Evolutionary conservation across 768 basidiomycete species (phyloP).

Genomic region (Suillus luteus): DNA sequence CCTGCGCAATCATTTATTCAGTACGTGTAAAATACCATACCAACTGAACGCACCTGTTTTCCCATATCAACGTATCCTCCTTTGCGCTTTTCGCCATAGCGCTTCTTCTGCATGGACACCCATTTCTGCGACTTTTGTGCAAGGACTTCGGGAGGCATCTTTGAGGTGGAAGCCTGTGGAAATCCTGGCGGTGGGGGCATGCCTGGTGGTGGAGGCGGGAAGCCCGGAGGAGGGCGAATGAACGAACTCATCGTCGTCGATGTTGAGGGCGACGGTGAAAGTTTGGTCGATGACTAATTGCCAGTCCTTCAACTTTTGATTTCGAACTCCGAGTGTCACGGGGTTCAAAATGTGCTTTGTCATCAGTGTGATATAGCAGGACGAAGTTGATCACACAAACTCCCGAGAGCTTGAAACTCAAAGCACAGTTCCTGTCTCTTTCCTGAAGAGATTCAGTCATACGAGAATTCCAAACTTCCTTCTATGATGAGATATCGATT

Average conservation of each 20-base stretch:
- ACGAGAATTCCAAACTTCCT: no score
- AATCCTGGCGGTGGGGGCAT: conserved; percentile 40
- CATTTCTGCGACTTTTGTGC: conserved; percentile 95
- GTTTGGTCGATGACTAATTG: conserved; percentile 29
- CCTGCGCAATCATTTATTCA: conserved; percentile 45
- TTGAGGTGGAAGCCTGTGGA: conserved; percentile 38
- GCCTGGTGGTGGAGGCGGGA: conserved; percentile 42
- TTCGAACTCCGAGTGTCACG: conserved; percentile 28
- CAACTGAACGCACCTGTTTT: conserved; percentile 68
- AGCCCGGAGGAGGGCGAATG: conserved; percentile 35
- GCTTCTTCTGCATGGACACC: conserved; percentile 89
- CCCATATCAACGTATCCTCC: conserved; percentile 91
- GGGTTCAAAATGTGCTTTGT: background rate
- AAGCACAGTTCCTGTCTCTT: no score
- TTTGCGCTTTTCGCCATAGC: conserved; percentile 89
- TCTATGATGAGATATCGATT: no score
- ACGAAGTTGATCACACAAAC: no score
- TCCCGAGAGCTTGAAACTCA: no score
- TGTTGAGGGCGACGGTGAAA: conserved; percentile 32
- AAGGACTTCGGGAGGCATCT: conserved; percentile 68
- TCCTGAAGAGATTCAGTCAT: background rate
- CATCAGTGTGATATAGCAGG: no score
- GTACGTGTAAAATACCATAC: conserved; percentile 7
- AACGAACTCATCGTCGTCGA: conserved; percentile 35
- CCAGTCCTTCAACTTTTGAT: background rate